Evolutionary conservation across 164 flowering plant species (phyloP), one percentile per base, ranked within the genome.

Genomic region (Berberis thunbergii): DNA sequence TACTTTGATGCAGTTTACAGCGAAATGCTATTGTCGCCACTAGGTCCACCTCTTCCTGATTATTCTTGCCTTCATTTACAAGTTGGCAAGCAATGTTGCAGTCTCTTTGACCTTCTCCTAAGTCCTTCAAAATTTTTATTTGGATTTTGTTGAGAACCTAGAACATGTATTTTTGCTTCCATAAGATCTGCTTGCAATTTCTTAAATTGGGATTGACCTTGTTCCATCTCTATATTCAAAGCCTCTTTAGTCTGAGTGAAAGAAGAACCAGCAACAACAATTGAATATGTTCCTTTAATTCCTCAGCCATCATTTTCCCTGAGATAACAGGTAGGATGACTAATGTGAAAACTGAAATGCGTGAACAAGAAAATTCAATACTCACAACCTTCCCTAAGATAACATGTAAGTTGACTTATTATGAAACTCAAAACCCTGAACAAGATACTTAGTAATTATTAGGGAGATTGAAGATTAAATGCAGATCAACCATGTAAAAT

Each of bases 51-150:
- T 89, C 96, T 57, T 89, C 96, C 72, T 80, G 74, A 42, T 76
- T 67, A 73, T 75, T 83, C 78, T 79, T 1, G 96, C 91, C 75
- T 86, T 89, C 41, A 91, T 75, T 81, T 87, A 86, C 79, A 95
- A 81, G 72, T 81, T 89, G 4, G 86, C 77, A 69, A 95, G 70
- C 64, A 87, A 65, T 10, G 88, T 82, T 26, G 93, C 80, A 58
- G 86, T 74, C 64, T 91, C 81, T 80, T 84, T 91, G 12, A 87
- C 87, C 76, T 91, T 85, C 66, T 77, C 86, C 88, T 84, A 45
- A 91, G 87, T 79, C 89, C 78, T 58, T 85, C 90, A 38, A 87
- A 63, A 74, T 89, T 94, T 77, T 26, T 26, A 26, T 82, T 81
- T 54, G 81, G 64, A 66, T 77, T 81, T 62, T 73, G 82, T 66